Percentiles rank a stretch among this genome's conserved stretches.
phyloP scores from a whole-genome alignment of 1,284 basidiomycete genomes.

The Leccinum pachyderme region DNA sequence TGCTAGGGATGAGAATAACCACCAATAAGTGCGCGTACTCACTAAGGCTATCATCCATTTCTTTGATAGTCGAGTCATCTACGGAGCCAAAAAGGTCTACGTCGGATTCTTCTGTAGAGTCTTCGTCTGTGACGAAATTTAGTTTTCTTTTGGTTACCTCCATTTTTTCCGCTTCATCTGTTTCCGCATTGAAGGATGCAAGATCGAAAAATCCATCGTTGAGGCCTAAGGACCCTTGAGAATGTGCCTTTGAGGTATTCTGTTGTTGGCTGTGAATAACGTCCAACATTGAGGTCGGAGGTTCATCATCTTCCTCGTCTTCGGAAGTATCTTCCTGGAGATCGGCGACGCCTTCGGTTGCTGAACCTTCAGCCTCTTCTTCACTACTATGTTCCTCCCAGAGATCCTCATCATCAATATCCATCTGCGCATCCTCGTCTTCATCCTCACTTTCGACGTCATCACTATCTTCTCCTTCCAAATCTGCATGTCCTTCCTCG shows the following conservation, averaged over 20 bases:
- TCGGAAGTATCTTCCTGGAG: constrained; percentile 51
- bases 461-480: constrained; percentile 21
- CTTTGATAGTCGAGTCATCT: constrained; percentile 39
- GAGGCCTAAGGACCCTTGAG: constrained; percentile 55
- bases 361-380: constrained; percentile 34
- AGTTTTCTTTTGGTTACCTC: constrained; percentile 60
- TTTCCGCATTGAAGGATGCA: constrained; percentile 85
- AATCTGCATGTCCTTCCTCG: constrained; percentile 21
- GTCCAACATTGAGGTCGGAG: constrained; percentile 32
- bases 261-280: constrained; percentile 25
- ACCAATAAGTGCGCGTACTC: constrained; percentile 33
- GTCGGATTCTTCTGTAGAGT: constrained; percentile 51
- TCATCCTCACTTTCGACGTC: constrained; percentile 9
- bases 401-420: constrained; percentile 26
- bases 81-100: constrained; percentile 74
- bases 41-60: constrained; percentile 38
- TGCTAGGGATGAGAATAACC: constrained; percentile 1
- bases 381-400: constrained; percentile 34
- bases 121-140: constrained; percentile 50
- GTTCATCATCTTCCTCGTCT: constrained; percentile 22
- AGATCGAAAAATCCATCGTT: constrained; percentile 95
- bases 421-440: constrained; percentile 17
- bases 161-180: constrained; percentile 76
- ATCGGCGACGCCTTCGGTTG: constrained; percentile 40
- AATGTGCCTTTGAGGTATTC: constrained; percentile 21